Evolutionary conservation across 441 rosid genomes (phyloP).

Genomic region (Erodium texanum): DNA sequence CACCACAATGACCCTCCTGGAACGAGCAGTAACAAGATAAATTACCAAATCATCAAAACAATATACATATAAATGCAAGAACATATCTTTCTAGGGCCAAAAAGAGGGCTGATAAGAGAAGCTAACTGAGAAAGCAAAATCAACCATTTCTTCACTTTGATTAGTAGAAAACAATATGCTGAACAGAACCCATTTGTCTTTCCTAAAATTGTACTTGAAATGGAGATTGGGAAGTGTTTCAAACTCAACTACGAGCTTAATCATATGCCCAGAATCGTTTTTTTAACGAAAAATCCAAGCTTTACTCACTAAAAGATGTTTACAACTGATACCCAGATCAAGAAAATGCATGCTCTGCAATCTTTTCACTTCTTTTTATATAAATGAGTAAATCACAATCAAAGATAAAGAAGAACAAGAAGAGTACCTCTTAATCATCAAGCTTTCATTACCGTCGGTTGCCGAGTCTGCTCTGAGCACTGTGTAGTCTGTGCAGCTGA

Average conservation of each 20-base stretch:
- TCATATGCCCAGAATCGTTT: not conserved
- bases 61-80: not conserved
- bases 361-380: not conserved
- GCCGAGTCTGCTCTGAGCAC: not conserved
- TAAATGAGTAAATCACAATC: not conserved
- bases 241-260: not conserved
- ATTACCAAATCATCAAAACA: not conserved
- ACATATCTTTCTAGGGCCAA: not conserved
- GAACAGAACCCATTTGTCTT: not conserved
- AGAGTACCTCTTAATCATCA: not conserved
- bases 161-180: not conserved
- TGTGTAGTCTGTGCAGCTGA: not conserved
- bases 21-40: not conserved
- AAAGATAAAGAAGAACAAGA: not conserved
- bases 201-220: not conserved
- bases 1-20: conserved; percentile 8
- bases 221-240: not conserved
- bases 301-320: not conserved
- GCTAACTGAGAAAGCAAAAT: not conserved
- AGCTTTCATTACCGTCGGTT: not conserved
- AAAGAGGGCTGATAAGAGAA: not conserved
- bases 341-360: conserved; percentile 1
- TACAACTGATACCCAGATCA: not conserved
- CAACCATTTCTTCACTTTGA: not conserved
- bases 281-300: not conserved